Evolutionary conservation across 305 asterid species (phyloP).

Genomic region (Euphrasia arctica): DNA sequence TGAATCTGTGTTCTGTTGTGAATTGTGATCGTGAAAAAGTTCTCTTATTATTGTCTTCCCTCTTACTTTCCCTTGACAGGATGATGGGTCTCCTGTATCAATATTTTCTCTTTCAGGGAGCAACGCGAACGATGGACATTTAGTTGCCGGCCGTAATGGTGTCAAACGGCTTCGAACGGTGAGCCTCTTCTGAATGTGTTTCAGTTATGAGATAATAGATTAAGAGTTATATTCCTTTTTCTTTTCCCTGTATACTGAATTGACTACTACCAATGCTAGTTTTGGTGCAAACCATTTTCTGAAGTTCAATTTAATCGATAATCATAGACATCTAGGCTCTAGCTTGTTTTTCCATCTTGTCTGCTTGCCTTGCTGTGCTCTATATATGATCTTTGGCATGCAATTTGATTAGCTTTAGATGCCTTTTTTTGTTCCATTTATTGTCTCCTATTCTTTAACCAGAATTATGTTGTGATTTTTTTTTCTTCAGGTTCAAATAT

Average conservation of each 20-base stretch:
- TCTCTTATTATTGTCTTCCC: constrained; percentile 25
- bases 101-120: constrained; percentile 91
- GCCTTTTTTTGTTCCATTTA: background rate
- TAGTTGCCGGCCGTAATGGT: constrained; percentile 97
- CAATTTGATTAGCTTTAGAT: constrained; percentile 12
- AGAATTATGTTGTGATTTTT: background rate
- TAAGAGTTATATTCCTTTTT: constrained; percentile 10
- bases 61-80: constrained; percentile 46
- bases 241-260: constrained; percentile 15
- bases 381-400: constrained; percentile 17
- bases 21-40: constrained; percentile 3
- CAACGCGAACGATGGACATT: constrained; percentile 81
- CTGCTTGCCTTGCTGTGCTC: constrained; percentile 4
- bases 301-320: constrained; percentile 4
- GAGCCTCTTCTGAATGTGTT: constrained; percentile 33
- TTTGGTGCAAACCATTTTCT: constrained; percentile 20
- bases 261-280: constrained; percentile 22
- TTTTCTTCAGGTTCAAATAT: background rate
- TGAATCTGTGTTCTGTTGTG: constrained; percentile 1
- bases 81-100: constrained; percentile 94
- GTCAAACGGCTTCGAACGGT: constrained; percentile 98
- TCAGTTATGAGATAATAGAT: constrained; percentile 10
- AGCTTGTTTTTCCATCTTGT: constrained; percentile 19
- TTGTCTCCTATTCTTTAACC: constrained; percentile 1
- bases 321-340: background rate